These are phyloP conservation scores for Alternaria viburni DNA, from an alignment of 2,329 filamentous ascomycete species.

Conservation along the genomic window DNA sequence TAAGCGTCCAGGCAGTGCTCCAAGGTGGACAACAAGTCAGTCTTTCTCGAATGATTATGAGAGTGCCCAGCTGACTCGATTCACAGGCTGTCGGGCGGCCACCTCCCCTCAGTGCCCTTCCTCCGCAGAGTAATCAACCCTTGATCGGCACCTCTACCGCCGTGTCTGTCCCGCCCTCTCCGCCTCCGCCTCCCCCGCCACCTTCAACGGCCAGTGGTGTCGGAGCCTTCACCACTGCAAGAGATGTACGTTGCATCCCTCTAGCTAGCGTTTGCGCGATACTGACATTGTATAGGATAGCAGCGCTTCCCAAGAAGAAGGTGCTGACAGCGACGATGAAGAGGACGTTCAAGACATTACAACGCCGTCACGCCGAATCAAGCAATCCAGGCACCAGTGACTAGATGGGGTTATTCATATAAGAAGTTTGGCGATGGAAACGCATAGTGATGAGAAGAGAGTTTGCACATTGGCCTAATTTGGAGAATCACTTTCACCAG, in stretches of 20 bases:
- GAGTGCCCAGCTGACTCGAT: background rate
- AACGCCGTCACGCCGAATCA: too few relatives aligned
- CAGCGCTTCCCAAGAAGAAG: background rate
- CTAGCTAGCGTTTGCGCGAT: accelerated
- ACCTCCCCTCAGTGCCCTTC: background rate
- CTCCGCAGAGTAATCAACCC: background rate
- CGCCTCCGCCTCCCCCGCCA: background rate
- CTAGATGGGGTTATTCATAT: background rate
- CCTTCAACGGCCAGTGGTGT: background rate
- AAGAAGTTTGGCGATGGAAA: background rate
- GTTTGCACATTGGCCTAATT: background rate
- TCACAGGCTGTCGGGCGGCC: background rate
- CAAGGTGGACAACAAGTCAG: background rate
- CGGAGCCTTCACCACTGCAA: too few relatives aligned
- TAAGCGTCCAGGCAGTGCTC: background rate
- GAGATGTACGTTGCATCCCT: background rate
- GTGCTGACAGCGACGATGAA: background rate
- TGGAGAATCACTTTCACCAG: background rate
- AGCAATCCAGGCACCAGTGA: too few relatives aligned
- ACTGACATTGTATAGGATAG: background rate
- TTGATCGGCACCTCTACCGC: background rate
- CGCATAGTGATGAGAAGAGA: background rate
- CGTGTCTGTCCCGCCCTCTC: background rate
- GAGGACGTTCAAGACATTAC: background rate
- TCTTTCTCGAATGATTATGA: background rate